These are phyloP conservation scores for Plasmodium relictum DNA, from an alignment of 169 alveolate genomes.

Conservation along the genomic window DNA sequence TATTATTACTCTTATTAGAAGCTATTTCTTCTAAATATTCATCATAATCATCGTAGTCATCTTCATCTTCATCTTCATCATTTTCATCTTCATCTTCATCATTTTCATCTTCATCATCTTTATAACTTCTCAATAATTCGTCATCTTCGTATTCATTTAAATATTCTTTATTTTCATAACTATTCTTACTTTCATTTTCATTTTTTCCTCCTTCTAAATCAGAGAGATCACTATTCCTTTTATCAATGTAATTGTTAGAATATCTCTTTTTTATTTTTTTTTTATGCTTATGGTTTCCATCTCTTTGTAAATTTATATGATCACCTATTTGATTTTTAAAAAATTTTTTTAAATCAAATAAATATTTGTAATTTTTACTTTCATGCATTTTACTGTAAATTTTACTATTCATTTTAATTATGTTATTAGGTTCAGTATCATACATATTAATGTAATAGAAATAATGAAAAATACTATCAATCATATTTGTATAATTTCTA, in stretches of 20 bases:
- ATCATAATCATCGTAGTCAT: constrained; percentile 29
- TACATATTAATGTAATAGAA: constrained; percentile 23
- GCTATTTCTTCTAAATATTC: constrained; percentile 12
- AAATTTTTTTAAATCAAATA: constrained; percentile 35
- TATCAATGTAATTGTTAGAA: constrained; percentile 21
- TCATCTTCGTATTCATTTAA: not conserved
- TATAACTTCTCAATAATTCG: not conserved
- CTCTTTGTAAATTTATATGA: constrained; percentile 3
- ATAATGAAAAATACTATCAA: constrained; percentile 49
- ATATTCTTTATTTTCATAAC: not conserved
- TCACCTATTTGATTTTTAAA: constrained; percentile 35
- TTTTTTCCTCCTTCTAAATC: not conserved
- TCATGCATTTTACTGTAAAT: constrained; percentile 48
- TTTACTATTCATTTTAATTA: constrained; percentile 16
- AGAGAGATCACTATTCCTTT: not conserved
- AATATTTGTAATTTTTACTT: constrained; percentile 18
- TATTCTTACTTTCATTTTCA: not conserved
- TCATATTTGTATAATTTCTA: constrained; percentile 46
- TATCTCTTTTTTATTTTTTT: constrained; percentile 2
- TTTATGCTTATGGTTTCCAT: not conserved
- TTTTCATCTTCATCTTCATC: constrained; percentile 1
- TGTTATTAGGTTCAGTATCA: not conserved
- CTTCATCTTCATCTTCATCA: constrained; percentile 15
- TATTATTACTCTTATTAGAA: not conserved
- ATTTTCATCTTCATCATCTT: not conserved